Base-by-base conservation (phyloP, 768 basidiomycete species). In the Kwoniella heveanensis region DNA sequence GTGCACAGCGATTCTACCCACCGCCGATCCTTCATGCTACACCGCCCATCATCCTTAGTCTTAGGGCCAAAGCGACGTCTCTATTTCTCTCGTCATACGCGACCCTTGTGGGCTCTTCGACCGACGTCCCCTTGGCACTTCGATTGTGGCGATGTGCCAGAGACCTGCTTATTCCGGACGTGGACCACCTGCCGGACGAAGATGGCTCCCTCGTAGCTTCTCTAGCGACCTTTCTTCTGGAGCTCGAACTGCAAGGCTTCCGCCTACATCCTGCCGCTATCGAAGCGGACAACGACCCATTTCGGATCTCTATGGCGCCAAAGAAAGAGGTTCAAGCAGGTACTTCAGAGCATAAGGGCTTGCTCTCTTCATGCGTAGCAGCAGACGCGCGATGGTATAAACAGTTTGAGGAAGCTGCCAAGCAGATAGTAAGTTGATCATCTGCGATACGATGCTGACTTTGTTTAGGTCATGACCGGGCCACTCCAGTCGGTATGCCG, bases 21-120 rank as follows among this genome's bases (percentile, higher is more conserved):
- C 64, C 74, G 0, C 74, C 70, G 0, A 26, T 73, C 0, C 67
- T 76, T 6, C 74, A 76, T 49, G 74, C 70, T 17, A 66, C 69
- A 13, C 70, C 72, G 5, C 70, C 74, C 5, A 13, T 64, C 8
- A 64, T 72, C 26, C 66, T 73, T 1, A 54, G 54, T 15, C 58
- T 76, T 15, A 69, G 74, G 27, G 44, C 47, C 1, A 62, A 29
- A 26, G 56, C 71, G 1, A 27, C 36, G 4, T 50, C 48, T 0
- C 12, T 29, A 2, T 57, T 66, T 27, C 48, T 71, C 21, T 25
- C 58, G 0, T 70, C 70, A 1, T 59, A 63, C 26, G 47, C 63
- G 1, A 24, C 27, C 4, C 21, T 55, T 17, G 39, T 54, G 12
- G 51, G 36, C 5, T 57, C 61, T 10, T 48, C 55, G n/a, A 12